Percentiles rank a stretch among this genome's conserved stretches.
phyloP scores from a whole-genome alignment of 208 protist genomes.

The Acanthamoeba castellanii region DNA sequence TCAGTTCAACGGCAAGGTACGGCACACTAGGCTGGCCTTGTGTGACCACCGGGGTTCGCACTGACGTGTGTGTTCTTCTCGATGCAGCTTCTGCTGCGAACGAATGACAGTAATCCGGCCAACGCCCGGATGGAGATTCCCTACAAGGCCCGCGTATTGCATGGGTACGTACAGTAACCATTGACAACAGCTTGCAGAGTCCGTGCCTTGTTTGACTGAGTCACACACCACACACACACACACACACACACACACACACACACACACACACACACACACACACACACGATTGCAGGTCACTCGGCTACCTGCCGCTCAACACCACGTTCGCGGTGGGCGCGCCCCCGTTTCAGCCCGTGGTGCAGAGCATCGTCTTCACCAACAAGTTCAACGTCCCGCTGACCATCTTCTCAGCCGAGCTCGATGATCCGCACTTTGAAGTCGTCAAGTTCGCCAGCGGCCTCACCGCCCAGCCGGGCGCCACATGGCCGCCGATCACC shows the following conservation, averaged over 20 bases:
- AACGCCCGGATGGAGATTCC: constrained; percentile 72
- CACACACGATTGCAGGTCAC: neutral
- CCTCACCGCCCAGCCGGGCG: constrained; percentile 28
- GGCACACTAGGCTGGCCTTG: neutral
- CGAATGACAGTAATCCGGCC: constrained; percentile 68
- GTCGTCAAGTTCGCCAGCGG: constrained; percentile 42
- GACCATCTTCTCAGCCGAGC: constrained; percentile 37
- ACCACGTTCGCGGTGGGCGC: constrained; percentile 54
- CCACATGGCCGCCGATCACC: constrained; percentile 48
- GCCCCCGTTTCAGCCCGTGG: constrained; percentile 66
- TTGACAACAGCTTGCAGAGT: too few relatives aligned
- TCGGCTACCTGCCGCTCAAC: constrained; percentile 59
- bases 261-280: neutral
- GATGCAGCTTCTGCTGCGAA: constrained; percentile 53
- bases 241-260: too few relatives aligned
- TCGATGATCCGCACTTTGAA: constrained; percentile 45
- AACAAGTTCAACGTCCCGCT: constrained; percentile 72
- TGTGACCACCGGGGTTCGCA: too few relatives aligned
- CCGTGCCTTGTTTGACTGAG: too few relatives aligned
- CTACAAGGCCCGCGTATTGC: constrained; percentile 64
- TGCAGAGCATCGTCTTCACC: constrained; percentile 66
- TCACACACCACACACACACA: too few relatives aligned
- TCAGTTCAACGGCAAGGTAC: constrained; percentile 69
- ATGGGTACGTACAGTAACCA: constrained; percentile 1
- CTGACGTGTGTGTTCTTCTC: neutral